Evolutionary conservation across 208 protist species (phyloP), one percentile per base, ranked within the genome.

Genomic region (Leishmania arabica): DNA sequence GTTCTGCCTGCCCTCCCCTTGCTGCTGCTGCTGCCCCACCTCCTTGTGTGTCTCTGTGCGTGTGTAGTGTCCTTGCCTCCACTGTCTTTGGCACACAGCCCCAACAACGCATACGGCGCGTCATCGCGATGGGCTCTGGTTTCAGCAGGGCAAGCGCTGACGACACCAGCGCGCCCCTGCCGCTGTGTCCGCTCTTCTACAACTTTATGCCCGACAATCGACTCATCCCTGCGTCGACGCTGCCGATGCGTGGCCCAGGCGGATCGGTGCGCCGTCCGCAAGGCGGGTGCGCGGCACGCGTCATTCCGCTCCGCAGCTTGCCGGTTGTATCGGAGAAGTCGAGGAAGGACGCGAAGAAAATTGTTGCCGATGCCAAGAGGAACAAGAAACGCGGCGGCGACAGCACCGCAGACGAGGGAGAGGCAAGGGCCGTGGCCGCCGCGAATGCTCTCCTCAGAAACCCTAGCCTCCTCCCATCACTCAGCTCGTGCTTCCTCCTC

Each of bases 161-260:
- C 13, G 45, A 9, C 49, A 60, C 34, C n/a, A 34, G 24, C 17
- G 15, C 34, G 56, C 73, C 40, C 8, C 7, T 51, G 34, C 83
- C 75, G 69, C 64, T 79, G 34, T 86, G 86, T 40, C 82, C 79
- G 21, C 72, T 84, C 34, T 89, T 86, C 77, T 86, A 86, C 82
- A 89, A 86, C 53, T 77, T 49, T 62, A 82, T 82, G 37, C 82
- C 82, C n/a, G 84, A 60, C 53, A 34, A 60, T 7, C 73, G 80
- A 37, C 79, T 83, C 66, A 75, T 88, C 21, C 85, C 85, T 11
- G 56, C 68, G 13, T 81, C 82, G 8, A 77, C 83, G 27, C 76
- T 88, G 21, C 85, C 82, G 40, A 79, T 47, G 9, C 82, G 82
- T 31, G 82, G 77, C 21, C 34, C 79, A 5, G 37, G 68, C 5